Evolutionary conservation across 768 basidiomycete species (phyloP), one percentile per base, ranked within the genome.

Genomic region (Boletus subcaerulescens): DNA sequence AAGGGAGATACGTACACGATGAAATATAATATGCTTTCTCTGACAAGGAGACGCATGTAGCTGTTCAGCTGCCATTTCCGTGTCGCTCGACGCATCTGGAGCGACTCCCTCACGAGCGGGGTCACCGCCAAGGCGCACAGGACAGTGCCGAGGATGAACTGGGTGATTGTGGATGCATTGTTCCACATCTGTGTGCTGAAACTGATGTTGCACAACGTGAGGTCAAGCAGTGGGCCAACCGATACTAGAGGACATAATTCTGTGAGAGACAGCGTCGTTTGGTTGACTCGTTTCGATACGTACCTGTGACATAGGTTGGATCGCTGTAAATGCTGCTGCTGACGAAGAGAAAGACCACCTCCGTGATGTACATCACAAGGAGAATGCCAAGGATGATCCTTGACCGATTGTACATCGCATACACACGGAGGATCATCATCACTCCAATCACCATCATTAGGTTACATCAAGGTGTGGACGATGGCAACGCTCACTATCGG

Each of bases 361-460:
- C 22, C 2, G 48, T 3, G 5, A 41, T 12, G 36, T 52, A 57
- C 3, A 53, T 18, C 38, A 48, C 42, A 11, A 57, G 46, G 12
- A 57, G 56, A 7, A 39, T 8, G 8, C 26, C 18, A 3, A 57
- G 50, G 31, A 52, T 38, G 20, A 57, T 38, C 50, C 26, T 48
- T 15, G 55, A 56, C 18, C 35, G 42, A 39, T 49, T 45, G 17
- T 49, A 45, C 24, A 48, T 18, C 5, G 47, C 38, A 39, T 48
- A 48, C 10, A 48, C 48, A 4, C 48, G 48, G 18, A 53, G 39
- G 17, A 53, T 10, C 52, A 53, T 53, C 26, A 35, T 17, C 32
- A 47, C 39, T 53, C 1, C 12, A 11, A 42, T 48, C 33, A 14
- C 14, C 42, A 20, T 32, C 22, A 18, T 40, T 18, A 40, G 31